Percentiles rank a stretch among this genome's conserved stretches.
These are phyloP conservation scores for Akanthomyces muscarius DNA, from an alignment of 2,329 filamentous ascomycete species.

Conservation along the genomic window DNA sequence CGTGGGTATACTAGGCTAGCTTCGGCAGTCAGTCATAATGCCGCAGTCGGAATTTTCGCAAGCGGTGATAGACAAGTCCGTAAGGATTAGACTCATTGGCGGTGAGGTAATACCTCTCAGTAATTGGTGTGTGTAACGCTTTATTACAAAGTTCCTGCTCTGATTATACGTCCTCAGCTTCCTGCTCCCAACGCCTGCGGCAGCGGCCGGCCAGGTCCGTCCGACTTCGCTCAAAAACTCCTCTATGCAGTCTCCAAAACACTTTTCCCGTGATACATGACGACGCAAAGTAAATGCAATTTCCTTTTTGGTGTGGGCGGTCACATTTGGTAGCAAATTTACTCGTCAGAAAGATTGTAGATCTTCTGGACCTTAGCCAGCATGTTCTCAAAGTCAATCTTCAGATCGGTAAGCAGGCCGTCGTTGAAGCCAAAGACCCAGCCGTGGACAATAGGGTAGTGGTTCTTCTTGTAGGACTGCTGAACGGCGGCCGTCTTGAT, in stretches of 20 bases:
- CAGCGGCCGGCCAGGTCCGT: neutral
- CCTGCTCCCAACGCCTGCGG: constrained; percentile 7
- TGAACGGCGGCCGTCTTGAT: constrained; percentile 79
- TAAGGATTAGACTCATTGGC: neutral
- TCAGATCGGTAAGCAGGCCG: constrained; percentile 61
- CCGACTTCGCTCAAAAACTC: constrained; percentile 1
- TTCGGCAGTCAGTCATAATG: neutral
- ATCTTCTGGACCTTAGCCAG: constrained; percentile 60
- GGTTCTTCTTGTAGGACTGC: constrained; percentile 59
- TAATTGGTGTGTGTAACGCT: neutral
- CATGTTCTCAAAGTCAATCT: constrained; percentile 57
- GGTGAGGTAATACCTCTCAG: neutral
- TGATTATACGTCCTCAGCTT: neutral
- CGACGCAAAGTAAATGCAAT: neutral
- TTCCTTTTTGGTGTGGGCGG: neutral
- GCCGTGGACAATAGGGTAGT: constrained; percentile 66
- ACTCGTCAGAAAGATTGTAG: constrained; percentile 49
- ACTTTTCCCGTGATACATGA: neutral
- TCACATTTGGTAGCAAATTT: neutral
- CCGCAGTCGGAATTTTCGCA: neutral
- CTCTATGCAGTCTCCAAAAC: neutral
- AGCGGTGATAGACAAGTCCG: neutral
- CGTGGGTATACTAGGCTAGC: constrained; percentile 2
- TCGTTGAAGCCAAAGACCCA: constrained; percentile 70
- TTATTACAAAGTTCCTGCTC: neutral